Evolutionary conservation across 331 rosid genomes (phyloP).

Genomic region (Malus hybrid): DNA sequence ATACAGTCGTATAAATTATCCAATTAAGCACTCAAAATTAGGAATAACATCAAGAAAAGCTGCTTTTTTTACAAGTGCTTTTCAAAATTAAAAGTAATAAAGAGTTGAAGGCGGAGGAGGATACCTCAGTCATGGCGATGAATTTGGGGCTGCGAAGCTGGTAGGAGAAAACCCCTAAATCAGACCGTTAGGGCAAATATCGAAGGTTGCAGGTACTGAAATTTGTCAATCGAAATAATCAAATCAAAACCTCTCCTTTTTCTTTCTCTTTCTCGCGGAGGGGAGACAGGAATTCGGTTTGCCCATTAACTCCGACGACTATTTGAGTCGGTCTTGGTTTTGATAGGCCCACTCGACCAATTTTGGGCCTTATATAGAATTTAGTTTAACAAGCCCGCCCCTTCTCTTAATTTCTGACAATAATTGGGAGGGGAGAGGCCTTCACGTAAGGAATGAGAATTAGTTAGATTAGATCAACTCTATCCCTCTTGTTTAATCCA

Average conservation of each 20-base stretch:
- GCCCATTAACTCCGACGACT: neutral
- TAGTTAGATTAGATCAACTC: too few relatives aligned
- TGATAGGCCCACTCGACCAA: neutral
- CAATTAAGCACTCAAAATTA: neutral
- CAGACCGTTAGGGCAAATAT: neutral
- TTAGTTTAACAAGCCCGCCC: too few relatives aligned
- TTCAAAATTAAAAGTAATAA: neutral
- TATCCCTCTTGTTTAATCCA: too few relatives aligned
- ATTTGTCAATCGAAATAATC: neutral
- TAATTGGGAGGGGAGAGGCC: too few relatives aligned
- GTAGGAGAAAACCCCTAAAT: neutral
- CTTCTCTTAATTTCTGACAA: too few relatives aligned
- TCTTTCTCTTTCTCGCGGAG: neutral
- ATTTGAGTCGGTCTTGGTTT: neutral
- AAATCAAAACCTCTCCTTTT: neutral
- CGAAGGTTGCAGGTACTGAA: neutral
- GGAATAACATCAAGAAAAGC: neutral
- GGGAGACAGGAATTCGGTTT: neutral
- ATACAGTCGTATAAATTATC: neutral
- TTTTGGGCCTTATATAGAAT: neutral
- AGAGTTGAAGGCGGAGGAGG: neutral
- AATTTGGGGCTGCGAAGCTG: constrained; percentile 23
- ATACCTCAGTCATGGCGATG: constrained; percentile 68
- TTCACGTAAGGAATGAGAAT: too few relatives aligned
- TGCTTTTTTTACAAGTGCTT: neutral